Percentiles rank a stretch among this genome's conserved stretches.
These are phyloP conservation scores for Patellaria atrata DNA, from an alignment of 495 filamentous ascomycete genomes.

Conservation along the genomic window DNA sequence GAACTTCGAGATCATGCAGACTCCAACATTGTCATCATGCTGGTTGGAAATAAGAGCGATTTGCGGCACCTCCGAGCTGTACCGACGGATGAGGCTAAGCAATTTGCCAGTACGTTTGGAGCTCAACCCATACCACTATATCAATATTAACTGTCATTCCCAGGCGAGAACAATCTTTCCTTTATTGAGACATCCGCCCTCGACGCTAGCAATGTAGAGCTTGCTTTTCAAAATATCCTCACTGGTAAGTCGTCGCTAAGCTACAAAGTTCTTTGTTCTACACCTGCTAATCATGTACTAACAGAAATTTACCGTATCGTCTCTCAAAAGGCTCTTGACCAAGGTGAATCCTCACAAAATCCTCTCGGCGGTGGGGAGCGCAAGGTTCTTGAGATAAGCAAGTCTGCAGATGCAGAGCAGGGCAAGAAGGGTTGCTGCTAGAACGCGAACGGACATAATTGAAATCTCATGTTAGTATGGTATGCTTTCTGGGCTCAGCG, in stretches of 20 bases:
- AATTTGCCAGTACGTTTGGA: constrained; percentile 76
- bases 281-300: neutral
- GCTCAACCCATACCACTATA: constrained; percentile 3
- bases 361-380: constrained; percentile 52
- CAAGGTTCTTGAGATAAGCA: constrained; percentile 64
- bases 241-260: constrained; percentile 53
- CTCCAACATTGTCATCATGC: constrained; percentile 99
- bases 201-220: constrained; percentile 97
- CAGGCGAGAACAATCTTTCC: constrained; percentile 87
- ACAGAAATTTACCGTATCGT: constrained; percentile 99
- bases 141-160: neutral
- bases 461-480: too few relatives aligned
- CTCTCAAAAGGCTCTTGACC: constrained; percentile 89
- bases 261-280: neutral
- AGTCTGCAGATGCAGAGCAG: constrained; percentile 57
- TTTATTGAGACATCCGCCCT: constrained; percentile 99
- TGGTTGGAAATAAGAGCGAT: constrained; percentile 99
- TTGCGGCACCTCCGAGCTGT: constrained; percentile 94
- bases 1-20: constrained; percentile 97
- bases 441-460: too few relatives aligned
- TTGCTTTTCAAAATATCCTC: constrained; percentile 98
- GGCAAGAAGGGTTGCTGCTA: constrained; percentile 85
- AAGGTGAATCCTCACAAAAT: constrained; percentile 59
- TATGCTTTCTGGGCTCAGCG: too few relatives aligned
- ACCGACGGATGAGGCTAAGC: constrained; percentile 94